phyloP scores from a whole-genome alignment of 148 eudicot genomes.

The Limonium bicolor region DNA sequence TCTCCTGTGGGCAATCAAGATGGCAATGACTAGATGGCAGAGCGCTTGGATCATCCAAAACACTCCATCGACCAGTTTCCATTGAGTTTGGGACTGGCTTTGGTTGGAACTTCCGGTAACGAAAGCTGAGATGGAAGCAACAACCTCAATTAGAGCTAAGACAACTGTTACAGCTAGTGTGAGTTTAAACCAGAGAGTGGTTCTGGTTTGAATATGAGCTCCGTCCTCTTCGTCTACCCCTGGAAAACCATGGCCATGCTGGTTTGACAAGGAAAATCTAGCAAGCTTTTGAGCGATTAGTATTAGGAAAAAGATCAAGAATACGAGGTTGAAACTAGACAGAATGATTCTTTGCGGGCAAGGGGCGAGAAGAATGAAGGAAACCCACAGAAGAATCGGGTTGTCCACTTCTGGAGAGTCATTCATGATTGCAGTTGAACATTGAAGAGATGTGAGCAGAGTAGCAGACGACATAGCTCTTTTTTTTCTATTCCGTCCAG shows the following conservation, averaged over 20 bases:
- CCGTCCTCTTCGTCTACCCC: constrained; percentile 8
- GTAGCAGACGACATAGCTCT: constrained; percentile 46
- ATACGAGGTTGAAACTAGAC: constrained; percentile 36
- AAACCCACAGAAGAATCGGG: constrained; percentile 34
- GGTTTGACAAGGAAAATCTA: constrained; percentile 20
- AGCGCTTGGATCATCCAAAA: constrained; percentile 55
- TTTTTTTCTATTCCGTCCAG: no score
- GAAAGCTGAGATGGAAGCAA: constrained; percentile 30
- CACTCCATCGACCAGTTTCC: constrained; percentile 43
- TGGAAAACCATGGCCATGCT: constrained; percentile 9
- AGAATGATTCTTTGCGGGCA: constrained; percentile 68
- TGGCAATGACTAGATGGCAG: constrained; percentile 30
- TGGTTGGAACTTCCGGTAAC: no score
- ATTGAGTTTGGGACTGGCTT: constrained; percentile 13
- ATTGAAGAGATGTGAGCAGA: constrained; percentile 60
- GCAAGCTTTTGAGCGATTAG: constrained; percentile 27
- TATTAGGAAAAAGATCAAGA: constrained; percentile 35
- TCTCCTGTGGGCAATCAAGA: constrained; percentile 50
- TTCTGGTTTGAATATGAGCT: constrained; percentile 10
- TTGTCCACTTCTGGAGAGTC: no score
- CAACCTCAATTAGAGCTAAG: constrained; percentile 20
- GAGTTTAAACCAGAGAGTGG: constrained; percentile 43
- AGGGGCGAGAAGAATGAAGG: constrained; percentile 70
- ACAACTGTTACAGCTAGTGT: constrained; percentile 21
- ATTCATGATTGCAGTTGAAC: constrained; percentile 29